A percentile compares a stretch with the other conserved stretches of the same genome.
These are phyloP conservation scores for Arabidopsis suecica DNA, from an alignment of 345 rosid species.

Conservation along the genomic window DNA sequence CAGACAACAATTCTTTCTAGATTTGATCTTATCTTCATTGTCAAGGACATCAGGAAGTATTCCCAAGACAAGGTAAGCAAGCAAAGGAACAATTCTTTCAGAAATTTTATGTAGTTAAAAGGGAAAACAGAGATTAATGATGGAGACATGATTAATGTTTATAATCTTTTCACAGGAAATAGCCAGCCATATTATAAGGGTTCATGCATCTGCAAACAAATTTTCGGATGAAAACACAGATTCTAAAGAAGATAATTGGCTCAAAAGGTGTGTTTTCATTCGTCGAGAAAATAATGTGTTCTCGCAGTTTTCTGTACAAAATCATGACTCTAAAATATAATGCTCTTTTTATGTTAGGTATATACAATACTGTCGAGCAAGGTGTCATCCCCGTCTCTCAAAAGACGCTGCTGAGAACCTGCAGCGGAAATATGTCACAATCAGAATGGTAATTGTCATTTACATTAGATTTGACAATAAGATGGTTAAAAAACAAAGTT, in stretches of 20 bases:
- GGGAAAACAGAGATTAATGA: neutral
- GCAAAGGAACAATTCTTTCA: neutral
- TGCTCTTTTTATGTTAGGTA: slow-evolving; percentile 54
- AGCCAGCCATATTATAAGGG: slow-evolving; percentile 91
- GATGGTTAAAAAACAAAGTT: neutral
- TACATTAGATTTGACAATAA: slow-evolving; percentile 17
- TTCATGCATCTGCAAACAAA: slow-evolving; percentile 89
- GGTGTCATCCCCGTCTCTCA: slow-evolving; percentile 85
- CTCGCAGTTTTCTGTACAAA: neutral
- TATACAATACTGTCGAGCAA: slow-evolving; percentile 80
- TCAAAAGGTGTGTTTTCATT: slow-evolving; percentile 65
- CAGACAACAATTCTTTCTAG: slow-evolving; percentile 96
- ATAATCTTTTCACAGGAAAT: slow-evolving; percentile 62
- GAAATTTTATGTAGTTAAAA: neutral
- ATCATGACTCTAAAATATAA: slow-evolving; percentile 31
- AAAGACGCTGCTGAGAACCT: slow-evolving; percentile 74
- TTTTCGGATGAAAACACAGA: slow-evolving; percentile 53
- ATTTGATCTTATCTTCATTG: slow-evolving; percentile 94
- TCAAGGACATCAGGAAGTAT: slow-evolving; percentile 87
- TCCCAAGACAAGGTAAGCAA: slow-evolving; percentile 79
- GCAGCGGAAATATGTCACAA: slow-evolving; percentile 80
- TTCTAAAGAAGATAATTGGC: slow-evolving; percentile 92
- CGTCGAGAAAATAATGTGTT: neutral
- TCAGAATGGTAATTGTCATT: slow-evolving; percentile 68
- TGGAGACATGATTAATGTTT: slow-evolving; percentile 23